Evolutionary conservation across 495 filamentous ascomycete genomes (phyloP).

Genomic region (Penicillium paxilli): DNA sequence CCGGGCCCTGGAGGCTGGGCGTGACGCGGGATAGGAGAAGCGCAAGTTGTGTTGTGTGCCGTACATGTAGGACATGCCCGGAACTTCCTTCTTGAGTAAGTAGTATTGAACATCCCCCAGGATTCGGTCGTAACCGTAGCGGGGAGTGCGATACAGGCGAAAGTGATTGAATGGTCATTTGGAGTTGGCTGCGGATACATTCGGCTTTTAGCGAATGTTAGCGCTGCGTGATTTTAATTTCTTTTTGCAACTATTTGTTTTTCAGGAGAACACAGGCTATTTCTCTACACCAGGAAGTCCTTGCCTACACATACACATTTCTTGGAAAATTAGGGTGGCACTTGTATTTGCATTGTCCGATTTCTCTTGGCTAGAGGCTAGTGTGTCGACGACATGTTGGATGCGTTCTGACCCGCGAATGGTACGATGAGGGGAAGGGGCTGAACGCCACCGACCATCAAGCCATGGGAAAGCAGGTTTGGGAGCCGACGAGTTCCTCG

Average conservation of each 20-base stretch:
- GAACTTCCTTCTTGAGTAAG: slow-evolving; percentile 26
- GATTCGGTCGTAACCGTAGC: slow-evolving; percentile 17
- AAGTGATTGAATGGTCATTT: background rate
- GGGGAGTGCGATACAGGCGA: background rate
- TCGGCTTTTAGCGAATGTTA: background rate
- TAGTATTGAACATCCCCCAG: slow-evolving; percentile 16
- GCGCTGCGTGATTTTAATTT: background rate
- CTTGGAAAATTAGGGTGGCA: background rate
- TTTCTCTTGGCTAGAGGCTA: background rate
- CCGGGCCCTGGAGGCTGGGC: background rate
- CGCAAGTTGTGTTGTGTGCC: background rate
- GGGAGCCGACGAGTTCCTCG: background rate
- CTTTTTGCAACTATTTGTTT: background rate
- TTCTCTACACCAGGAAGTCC: background rate
- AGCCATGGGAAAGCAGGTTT: background rate
- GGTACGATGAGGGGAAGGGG: background rate
- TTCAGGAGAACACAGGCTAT: background rate
- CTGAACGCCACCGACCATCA: background rate
- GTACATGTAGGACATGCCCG: slow-evolving; percentile 14
- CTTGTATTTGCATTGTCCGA: background rate
- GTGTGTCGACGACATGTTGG: background rate
- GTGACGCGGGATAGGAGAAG: background rate
- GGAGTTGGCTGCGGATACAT: background rate
- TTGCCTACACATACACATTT: background rate
- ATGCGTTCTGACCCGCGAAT: background rate